Conservation (phyloP, 179 eudicot genomes). For the Dionaea muscipula region DNA sequence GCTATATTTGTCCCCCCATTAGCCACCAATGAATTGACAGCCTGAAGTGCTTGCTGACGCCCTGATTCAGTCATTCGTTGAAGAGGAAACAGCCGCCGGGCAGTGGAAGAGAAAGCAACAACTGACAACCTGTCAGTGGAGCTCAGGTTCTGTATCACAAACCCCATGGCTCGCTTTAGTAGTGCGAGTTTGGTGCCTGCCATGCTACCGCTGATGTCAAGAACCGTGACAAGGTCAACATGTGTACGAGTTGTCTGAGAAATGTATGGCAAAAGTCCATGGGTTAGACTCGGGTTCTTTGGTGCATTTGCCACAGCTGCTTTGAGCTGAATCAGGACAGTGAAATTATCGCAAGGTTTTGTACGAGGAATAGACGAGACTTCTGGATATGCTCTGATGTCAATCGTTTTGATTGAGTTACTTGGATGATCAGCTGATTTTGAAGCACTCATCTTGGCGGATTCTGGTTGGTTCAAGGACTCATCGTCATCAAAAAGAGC, state of each 20-base stretch:
- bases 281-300: slow-evolving; percentile 9
- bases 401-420: slow-evolving; percentile 25
- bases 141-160: slow-evolving; percentile 51
- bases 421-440: slow-evolving; percentile 7
- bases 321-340: slow-evolving; percentile 47
- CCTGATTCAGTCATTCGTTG: slow-evolving; percentile 41
- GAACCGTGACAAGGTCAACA: slow-evolving; percentile 55
- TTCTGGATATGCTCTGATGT: slow-evolving; percentile 41
- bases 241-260: slow-evolving; percentile 36
- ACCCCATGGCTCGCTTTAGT: slow-evolving; percentile 59
- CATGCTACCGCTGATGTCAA: slow-evolving; percentile 73
- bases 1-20: slow-evolving; percentile 65
- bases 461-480: slow-evolving; percentile 15
- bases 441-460: slow-evolving; percentile 11
- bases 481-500: slow-evolving; percentile 47
- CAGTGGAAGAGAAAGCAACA: slow-evolving; percentile 56
- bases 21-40: slow-evolving; percentile 41
- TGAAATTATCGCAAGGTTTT: slow-evolving; percentile 21
- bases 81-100: slow-evolving; percentile 55
- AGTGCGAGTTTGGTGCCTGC: slow-evolving; percentile 59
- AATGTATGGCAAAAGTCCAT: not conserved
- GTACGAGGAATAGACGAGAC: slow-evolving; percentile 33
- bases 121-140: slow-evolving; percentile 51
- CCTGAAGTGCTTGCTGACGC: slow-evolving; percentile 35
- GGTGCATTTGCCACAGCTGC: slow-evolving; percentile 30